Conservation (phyloP, 441 rosid genomes). For the Euphorbia celastroides region DNA sequence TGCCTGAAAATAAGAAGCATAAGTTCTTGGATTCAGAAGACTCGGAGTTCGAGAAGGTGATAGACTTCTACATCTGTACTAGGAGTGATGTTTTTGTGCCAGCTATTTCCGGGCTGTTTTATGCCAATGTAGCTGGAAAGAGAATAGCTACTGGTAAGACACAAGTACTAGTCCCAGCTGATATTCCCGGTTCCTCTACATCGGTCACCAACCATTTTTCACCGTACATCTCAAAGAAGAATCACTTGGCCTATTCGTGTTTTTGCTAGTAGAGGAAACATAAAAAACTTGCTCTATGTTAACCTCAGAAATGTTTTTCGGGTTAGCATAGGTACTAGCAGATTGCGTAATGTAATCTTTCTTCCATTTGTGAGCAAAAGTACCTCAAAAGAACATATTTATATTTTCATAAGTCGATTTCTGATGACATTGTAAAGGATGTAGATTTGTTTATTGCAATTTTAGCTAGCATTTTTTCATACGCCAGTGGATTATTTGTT, state of each 20-base stretch:
- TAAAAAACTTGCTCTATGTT: conserved; percentile 1
- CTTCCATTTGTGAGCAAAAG: conserved; percentile 15
- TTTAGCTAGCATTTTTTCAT: neutral
- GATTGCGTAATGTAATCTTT: conserved; percentile 18
- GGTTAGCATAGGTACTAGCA: conserved; percentile 19
- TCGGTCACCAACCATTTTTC: conserved; percentile 54
- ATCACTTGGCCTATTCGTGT: conserved; percentile 95
- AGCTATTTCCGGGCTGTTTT: conserved; percentile 90
- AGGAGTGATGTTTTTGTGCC: conserved; percentile 85
- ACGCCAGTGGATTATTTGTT: conserved; percentile 3
- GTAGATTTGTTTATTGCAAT: conserved; percentile 17
- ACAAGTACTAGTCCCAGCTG: conserved; percentile 83
- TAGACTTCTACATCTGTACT: conserved; percentile 82
- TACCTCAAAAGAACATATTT: conserved; percentile 17
- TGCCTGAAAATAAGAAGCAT: conserved; percentile 68
- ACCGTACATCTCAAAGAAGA: conserved; percentile 80
- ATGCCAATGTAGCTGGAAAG: conserved; percentile 87
- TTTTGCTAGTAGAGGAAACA: conserved; percentile 46
- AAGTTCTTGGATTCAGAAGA: conserved; percentile 72
- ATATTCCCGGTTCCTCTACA: conserved; percentile 53
- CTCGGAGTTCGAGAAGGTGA: conserved; percentile 72
- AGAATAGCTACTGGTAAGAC: conserved; percentile 81
- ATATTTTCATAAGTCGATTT: conserved; percentile 15
- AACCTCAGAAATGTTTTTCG: conserved; percentile 9
- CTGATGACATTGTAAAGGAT: conserved; percentile 1